These are phyloP conservation scores for Syncephalastrum racemosum DNA, from an alignment of 371 early-diverging fungal species.

Conservation along the genomic window DNA sequence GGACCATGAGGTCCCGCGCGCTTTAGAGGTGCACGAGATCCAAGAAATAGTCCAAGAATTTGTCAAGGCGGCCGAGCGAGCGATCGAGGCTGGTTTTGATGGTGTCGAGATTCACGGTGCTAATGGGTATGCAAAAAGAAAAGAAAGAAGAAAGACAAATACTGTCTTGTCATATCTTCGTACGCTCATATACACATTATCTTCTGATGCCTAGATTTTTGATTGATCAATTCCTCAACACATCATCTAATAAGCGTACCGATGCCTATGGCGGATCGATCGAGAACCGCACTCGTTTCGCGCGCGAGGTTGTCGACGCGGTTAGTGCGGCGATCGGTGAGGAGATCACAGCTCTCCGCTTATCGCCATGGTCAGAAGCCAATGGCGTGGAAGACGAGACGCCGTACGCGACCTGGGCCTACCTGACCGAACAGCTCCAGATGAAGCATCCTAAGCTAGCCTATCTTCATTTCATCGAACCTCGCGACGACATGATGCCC, in stretches of 20 bases:
- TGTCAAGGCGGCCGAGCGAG: slow-evolving; percentile 39
- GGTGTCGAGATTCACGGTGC: slow-evolving; percentile 71
- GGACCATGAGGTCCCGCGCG: slow-evolving; percentile 15
- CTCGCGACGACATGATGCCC: slow-evolving; percentile 18
- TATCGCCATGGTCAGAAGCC: slow-evolving; percentile 21
- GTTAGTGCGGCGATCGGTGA: slow-evolving; percentile 19
- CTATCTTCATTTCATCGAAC: slow-evolving; percentile 36
- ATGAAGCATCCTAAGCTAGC: slow-evolving; percentile 23
- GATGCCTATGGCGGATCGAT: slow-evolving; percentile 61
- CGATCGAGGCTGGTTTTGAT: slow-evolving; percentile 59
- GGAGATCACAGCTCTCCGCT: slow-evolving; percentile 17
- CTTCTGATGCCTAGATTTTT: slow-evolving; percentile 45
- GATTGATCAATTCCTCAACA: slow-evolving; percentile 44
- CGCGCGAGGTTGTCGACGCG: slow-evolving; percentile 40
- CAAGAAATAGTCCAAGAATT: slow-evolving; percentile 33
- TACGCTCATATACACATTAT: too few relatives aligned
- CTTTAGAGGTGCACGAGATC: slow-evolving; percentile 41
- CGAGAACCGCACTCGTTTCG: slow-evolving; percentile 54
- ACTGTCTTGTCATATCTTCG: too few relatives aligned
- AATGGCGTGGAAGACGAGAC: slow-evolving; percentile 32
- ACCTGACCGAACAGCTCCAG: slow-evolving; percentile 23
- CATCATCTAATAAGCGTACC: slow-evolving; percentile 50
- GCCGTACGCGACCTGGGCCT: slow-evolving; percentile 35
- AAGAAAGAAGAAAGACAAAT: too few relatives aligned
- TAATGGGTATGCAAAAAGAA: slow-evolving; percentile 44